Evolutionary conservation across 1,284 basidiomycete genomes (phyloP), one percentile per base, ranked within the genome.

Genomic region (Tylopilus sp.): DNA sequence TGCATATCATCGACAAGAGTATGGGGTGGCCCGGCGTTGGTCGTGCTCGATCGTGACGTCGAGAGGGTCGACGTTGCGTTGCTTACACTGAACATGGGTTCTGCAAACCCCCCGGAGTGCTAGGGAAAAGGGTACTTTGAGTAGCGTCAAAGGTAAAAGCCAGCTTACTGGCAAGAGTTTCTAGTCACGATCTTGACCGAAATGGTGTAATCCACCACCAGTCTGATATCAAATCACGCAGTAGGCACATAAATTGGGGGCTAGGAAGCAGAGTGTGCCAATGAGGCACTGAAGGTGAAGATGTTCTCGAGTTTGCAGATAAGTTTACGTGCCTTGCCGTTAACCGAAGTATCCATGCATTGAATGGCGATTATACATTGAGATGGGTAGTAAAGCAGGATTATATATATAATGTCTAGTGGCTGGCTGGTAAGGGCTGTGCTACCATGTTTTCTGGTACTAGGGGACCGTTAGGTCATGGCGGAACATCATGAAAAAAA

Each of bases 341-440:
- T 51, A 51, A 59, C 52, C 16, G 44, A 52, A 51, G 48, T 44
- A 58, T 68, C 53, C 62, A 48, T 65, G 65, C 58, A 66, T 66
- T 68, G 63, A 63, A 63, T 65, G 66, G 59, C 60, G 64, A 66
- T 64, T 69, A 69, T 68, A 66, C 66, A 69, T 53, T 68, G 67
- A 60, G 52, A 55, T 59, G 64, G 66, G 64, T 65, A 69, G 51
- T 58, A 58, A 60, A 51, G 51, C 55, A 61, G 52, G 48, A 49
- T 66, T 59, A 55, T 34, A 39, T 65, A 65, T 53, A 38, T 62
- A 68, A 59, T 34, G 39, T 65, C 66, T 65, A 65, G 51, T 65
- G 53, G 52, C 49, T 15, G 47, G 52, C 54, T 28, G 63, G 26
- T 26, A 64, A 49, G 28, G 52, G 40, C 19, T 67, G 63, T 51